A percentile compares a stretch with the other conserved stretches of the same genome.
Conservation (phyloP, 1,284 basidiomycete genomes). For the Puccinia triticina region DNA sequence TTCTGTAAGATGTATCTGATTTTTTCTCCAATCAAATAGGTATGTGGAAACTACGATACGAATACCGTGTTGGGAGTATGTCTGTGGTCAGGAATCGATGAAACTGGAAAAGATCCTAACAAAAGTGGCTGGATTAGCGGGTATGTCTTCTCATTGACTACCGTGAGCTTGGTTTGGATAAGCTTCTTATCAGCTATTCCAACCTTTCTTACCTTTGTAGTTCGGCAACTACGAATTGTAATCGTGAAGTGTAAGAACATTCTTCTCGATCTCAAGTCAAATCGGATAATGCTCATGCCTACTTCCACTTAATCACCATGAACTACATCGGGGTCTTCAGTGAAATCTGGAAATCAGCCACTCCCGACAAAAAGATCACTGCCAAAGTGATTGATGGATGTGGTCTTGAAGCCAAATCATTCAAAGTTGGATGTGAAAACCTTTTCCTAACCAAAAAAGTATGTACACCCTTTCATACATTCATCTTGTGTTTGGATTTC, state of each 20-base stretch:
- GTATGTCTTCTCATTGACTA: constrained; percentile 4
- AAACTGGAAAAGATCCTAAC: constrained; percentile 20
- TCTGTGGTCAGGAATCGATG: constrained; percentile 39
- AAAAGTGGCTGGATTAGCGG: constrained; percentile 38
- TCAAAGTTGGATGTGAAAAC: constrained; percentile 30
- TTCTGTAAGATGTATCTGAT: not conserved
- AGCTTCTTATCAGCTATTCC: not conserved
- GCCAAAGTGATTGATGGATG: constrained; percentile 42
- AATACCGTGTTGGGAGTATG: constrained; percentile 26
- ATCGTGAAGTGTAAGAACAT: constrained; percentile 1
- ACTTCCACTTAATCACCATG: not conserved
- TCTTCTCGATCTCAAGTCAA: not conserved
- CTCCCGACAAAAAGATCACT: constrained; percentile 24
- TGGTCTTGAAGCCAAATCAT: constrained; percentile 4
- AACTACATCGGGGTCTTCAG: not conserved
- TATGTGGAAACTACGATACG: constrained; percentile 37
- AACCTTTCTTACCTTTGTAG: not conserved
- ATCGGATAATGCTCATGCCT: not conserved
- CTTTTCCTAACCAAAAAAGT: constrained; percentile 48
- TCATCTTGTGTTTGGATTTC: not conserved
- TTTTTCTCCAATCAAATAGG: not conserved
- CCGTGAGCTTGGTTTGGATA: not conserved
- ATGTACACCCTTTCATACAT: not conserved
- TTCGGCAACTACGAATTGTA: constrained; percentile 10
- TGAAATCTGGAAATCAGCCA: constrained; percentile 14